These are phyloP conservation scores for Cryptococcus jaspeensis DNA, from an alignment of 1,284 basidiomycete genomes.

Conservation along the genomic window DNA sequence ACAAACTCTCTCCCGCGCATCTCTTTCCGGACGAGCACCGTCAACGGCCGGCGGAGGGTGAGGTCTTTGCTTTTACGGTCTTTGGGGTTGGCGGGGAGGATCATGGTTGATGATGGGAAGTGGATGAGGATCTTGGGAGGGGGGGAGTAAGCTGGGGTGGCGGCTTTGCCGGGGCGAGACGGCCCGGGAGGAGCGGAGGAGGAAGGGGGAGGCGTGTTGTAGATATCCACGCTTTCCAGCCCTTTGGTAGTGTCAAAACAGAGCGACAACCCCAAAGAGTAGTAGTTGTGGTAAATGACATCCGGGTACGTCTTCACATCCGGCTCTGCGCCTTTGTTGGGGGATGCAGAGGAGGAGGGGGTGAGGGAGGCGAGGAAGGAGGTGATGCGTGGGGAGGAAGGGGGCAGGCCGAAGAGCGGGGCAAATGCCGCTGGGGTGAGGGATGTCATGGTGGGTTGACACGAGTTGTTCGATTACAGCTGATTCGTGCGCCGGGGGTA, in stretches of 20 bases:
- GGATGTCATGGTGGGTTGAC: constrained; percentile 3
- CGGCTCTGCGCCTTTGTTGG: constrained; percentile 44
- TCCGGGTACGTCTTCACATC: constrained; percentile 76
- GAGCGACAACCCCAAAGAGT: constrained; percentile 71
- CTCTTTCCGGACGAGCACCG: too few relatives aligned
- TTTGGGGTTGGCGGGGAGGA: constrained; percentile 27
- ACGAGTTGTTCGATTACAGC: too few relatives aligned
- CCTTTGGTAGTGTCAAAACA: constrained; percentile 61
- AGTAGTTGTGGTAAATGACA: constrained; percentile 80
- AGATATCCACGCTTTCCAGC: constrained; percentile 78
- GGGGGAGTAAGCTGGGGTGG: constrained; percentile 13
- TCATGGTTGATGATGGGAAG: constrained; percentile 54
- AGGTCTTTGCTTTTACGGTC: constrained; percentile 2
- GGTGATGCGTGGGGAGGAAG: constrained; percentile 11
- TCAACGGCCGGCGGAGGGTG: too few relatives aligned
- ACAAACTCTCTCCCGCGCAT: constrained; percentile 69
- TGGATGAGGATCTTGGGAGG: constrained; percentile 57
- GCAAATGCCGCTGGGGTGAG: constrained; percentile 5
- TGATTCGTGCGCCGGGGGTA: too few relatives aligned
- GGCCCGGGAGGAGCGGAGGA: not conserved
- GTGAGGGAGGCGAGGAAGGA: constrained; percentile 10
- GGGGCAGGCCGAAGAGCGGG: constrained; percentile 12
- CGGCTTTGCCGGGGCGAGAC: not conserved
- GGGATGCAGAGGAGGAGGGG: constrained; percentile 4
- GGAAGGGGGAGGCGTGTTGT: constrained; percentile 56